phyloP scores from a whole-genome alignment of 352 stramenopile genomes.

The Phytophthora lateralis region DNA sequence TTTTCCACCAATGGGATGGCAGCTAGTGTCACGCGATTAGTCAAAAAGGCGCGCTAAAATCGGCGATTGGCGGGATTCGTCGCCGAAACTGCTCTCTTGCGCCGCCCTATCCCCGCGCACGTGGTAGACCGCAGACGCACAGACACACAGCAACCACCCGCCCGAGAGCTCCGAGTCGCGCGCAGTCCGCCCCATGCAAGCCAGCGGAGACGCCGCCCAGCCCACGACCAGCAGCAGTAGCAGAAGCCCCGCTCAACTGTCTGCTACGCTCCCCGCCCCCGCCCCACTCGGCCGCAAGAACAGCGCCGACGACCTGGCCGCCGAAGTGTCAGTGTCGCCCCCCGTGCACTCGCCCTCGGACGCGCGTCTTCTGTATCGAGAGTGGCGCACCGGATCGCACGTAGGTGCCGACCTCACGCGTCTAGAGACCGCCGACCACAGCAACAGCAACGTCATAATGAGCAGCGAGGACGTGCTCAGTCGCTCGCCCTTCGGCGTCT shows the following conservation, averaged over 20 bases:
- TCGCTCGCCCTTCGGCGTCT: constrained; percentile 68
- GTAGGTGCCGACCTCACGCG: constrained; percentile 42
- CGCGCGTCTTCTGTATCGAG: constrained; percentile 74
- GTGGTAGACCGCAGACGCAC: constrained; percentile 1
- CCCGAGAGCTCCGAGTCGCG: not conserved
- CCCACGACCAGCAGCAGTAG: constrained; percentile 5
- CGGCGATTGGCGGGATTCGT: constrained; percentile 6
- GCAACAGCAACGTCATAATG: constrained; percentile 41
- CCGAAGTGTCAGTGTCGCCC: constrained; percentile 51
- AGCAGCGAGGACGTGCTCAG: constrained; percentile 66
- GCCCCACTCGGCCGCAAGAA: constrained; percentile 46
- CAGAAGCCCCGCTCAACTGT: not conserved
- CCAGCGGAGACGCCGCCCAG: constrained; percentile 19
- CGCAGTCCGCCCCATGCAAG: constrained; percentile 26
- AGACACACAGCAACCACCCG: constrained; percentile 25
- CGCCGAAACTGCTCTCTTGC: constrained; percentile 10
- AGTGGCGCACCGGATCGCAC: constrained; percentile 76
- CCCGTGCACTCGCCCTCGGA: constrained; percentile 61
- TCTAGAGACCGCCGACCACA: constrained; percentile 25
- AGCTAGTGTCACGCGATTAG: not conserved
- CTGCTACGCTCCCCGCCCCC: not conserved
- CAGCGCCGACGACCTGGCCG: constrained; percentile 70
- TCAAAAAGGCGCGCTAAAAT: constrained; percentile 9
- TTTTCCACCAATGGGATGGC: constrained; percentile 5
- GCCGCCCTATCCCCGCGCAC: constrained; percentile 9